Conservation (phyloP, 2,329 filamentous ascomycete genomes). For the Alternaria angustiovoidea region DNA sequence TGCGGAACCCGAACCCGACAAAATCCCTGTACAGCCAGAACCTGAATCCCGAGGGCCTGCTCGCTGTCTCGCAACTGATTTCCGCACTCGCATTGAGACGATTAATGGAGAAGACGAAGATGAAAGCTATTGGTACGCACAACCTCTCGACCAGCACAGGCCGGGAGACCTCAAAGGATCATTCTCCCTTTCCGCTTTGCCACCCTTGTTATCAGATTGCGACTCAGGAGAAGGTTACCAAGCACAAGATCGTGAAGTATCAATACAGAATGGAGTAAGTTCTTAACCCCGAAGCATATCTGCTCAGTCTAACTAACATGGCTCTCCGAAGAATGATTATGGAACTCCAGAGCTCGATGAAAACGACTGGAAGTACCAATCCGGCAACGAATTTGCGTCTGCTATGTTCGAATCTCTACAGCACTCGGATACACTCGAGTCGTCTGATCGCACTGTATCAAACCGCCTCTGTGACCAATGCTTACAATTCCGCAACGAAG, state of each 20-base stretch:
- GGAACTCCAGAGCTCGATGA: constrained; percentile 11
- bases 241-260: not conserved
- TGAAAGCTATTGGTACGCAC: not conserved
- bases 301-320: not conserved
- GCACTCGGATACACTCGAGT: not conserved
- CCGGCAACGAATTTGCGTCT: not conserved
- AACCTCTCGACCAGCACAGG: not conserved
- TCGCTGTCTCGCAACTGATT: constrained; percentile 2
- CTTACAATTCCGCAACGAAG: not conserved
- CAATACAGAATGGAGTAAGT: not conserved
- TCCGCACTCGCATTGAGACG: not conserved
- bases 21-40: not conserved
- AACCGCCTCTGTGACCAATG: not conserved
- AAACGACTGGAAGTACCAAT: constrained; percentile 5
- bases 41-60: not conserved
- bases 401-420: not conserved
- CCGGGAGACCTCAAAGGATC: not conserved
- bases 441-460: not conserved
- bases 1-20: not conserved
- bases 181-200: no score
- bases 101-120: constrained; percentile 8
- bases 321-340: not conserved
- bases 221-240: not conserved
- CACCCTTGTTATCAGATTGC: not conserved
- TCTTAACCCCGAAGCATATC: not conserved